Evolutionary conservation across 495 filamentous ascomycete species (phyloP).

Genomic region (Wilcoxina mikolae): DNA sequence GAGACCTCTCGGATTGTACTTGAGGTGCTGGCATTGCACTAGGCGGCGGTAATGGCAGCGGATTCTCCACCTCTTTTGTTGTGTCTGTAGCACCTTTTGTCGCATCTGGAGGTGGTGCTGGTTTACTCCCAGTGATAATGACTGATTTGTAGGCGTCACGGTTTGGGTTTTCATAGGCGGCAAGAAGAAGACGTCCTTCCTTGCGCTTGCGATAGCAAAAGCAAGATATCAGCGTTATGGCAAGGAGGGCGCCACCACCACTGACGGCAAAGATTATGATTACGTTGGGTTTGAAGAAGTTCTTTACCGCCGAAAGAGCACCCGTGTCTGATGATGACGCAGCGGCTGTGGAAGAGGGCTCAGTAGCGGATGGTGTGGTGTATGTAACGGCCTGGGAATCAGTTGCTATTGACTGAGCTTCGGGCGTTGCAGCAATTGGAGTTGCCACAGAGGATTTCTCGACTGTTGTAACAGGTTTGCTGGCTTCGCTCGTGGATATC

Average conservation of each 20-base stretch:
- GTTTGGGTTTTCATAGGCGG: constrained; percentile 23
- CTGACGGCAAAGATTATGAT: constrained; percentile 18
- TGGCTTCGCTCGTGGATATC: neutral
- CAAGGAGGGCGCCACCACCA: constrained; percentile 11
- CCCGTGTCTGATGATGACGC: neutral
- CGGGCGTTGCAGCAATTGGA: too few species aligned
- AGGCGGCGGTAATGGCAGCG: neutral
- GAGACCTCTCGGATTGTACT: neutral
- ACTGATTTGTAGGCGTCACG: constrained; percentile 19
- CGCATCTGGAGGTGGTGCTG: neutral
- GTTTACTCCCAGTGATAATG: neutral
- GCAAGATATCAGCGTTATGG: constrained; percentile 8
- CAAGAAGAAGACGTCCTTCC: constrained; percentile 19
- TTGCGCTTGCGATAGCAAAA: constrained; percentile 25
- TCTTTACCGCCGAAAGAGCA: neutral
- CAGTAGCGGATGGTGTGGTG: neutral
- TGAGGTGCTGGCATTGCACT: neutral
- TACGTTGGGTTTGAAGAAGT: constrained; percentile 15
- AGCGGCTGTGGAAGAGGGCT: neutral
- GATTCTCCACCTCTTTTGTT: too few species aligned
- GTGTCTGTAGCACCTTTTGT: too few species aligned
- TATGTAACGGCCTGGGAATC: neutral
- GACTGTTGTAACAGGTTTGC: neutral
- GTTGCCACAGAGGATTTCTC: too few species aligned
- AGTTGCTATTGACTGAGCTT: neutral